Base-by-base conservation (phyloP, 2,329 filamentous ascomycete genomes). In the Diatrype stigma region DNA sequence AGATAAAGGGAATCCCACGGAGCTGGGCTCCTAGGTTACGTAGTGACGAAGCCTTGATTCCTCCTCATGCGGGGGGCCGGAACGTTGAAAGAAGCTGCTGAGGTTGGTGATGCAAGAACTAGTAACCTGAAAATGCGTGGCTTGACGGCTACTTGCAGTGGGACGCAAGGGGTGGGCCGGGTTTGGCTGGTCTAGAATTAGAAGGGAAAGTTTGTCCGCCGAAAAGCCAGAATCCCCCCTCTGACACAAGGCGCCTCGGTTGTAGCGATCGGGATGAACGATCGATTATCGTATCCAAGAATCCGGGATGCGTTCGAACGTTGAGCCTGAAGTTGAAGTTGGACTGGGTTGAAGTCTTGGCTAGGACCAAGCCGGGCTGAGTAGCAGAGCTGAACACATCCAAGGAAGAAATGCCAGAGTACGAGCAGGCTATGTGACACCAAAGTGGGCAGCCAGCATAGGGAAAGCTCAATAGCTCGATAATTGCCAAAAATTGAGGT, bases 101-200 rank as follows among this genome's bases (percentile, higher is more conserved):
- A 19, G 22, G 32, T 46, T 19, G 38, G 46, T 46, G 30, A 51
- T 26, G 46, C 40, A 49, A 51, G 28, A 42, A 44, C 6, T 10
- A 16, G 40, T 44, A 19, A 19, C 16, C 22, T 44, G n/a, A 16
- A 26, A 44, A 21, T 44, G 40, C n/a, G 1, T 44, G 40, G 22
- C 12, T 56, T 46, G 51, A 40, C 60, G 58, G 60, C 48, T 60
- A 57, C 55, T 51, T 50, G 53, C 57, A 62, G 60, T 38, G 48
- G 30, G 44, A 58, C 34, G 57, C 56, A 56, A 61, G 58, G 55
- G 56, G 34, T 37, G 26, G 11, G 47, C 48, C 37, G 32, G 35
- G 45, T 51, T 38, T 30, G 22, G 12, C 21, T 23, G 40, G 37
- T 21, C 10, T 14, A 40, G 37, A 14, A 10, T 26, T 26, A 44